Evolutionary conservation across 2,329 filamentous ascomycete species (phyloP), one percentile per base, ranked within the genome.

Genomic region (Colletotrichum musicola): DNA sequence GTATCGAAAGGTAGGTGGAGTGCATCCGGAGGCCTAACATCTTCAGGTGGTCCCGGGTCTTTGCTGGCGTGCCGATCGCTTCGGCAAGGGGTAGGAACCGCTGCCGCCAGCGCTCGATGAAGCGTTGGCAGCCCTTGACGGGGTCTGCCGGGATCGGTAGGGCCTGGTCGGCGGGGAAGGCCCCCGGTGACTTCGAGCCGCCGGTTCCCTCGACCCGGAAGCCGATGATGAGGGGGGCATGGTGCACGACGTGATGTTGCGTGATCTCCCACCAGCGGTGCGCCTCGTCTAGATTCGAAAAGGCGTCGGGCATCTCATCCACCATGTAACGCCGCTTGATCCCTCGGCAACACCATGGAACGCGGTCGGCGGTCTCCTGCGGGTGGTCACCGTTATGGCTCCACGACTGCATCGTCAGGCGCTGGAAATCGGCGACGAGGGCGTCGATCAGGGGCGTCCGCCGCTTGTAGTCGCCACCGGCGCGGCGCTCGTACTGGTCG

Each of bases 1-100:
- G 80, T 25, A 83, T 75, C 12, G 62, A 56, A 12, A 67, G 50
- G 30, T 69, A 69, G 4, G 20, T 27, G 4, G 62, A 62, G 16
- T 66, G 57, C 12, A 69, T 62, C 30, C 35, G 50, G 12, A 69
- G 44, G 6, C 62, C 66, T 13, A 69, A 50, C n/a, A 16, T 16
- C 25, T 57, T 56, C 47, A 67, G 42, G 16, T 25, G 35, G 56
- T 67, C 62, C 14, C 35, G 38, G 20, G 46, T n/a, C 25, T 16
- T 44, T 25, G 18, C 16, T 50, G 46, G 59, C 16, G 35, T 40
- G 6, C 57, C 64, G 3, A 64, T 22, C 3, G 59, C 53, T 25
- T 77, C 72, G 49, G 80, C 78, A 16, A 69, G 4, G 1, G 55
- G 56, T 16, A 20, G 4, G 30, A 67, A 67, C 25, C 62, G 25